These are phyloP conservation scores for Acacia pycnantha DNA, from an alignment of 331 rosid species.

Conservation along the genomic window DNA sequence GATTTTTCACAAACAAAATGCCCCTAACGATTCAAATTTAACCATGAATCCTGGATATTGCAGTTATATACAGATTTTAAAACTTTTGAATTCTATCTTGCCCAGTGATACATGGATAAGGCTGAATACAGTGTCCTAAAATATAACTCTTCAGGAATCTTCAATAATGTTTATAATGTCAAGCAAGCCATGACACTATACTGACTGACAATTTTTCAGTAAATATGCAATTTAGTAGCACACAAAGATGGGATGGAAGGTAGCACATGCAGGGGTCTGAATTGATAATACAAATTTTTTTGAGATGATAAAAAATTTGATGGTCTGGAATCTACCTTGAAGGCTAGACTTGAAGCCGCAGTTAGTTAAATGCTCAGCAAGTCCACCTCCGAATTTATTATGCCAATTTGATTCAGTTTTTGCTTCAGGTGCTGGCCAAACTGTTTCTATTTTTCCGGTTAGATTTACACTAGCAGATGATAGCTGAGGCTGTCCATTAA, in stretches of 20 bases:
- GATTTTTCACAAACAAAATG: neutral
- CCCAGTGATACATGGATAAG: neutral
- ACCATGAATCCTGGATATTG: too few species aligned
- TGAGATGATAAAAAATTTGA: too few species aligned
- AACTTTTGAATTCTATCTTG: neutral
- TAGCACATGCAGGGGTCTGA: too few species aligned
- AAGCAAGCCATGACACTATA: too few species aligned
- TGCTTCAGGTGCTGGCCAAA: conserved; percentile 87
- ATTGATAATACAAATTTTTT: too few species aligned
- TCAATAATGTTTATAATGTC: too few species aligned
- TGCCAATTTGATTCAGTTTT: conserved; percentile 72
- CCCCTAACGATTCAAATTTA: too few species aligned
- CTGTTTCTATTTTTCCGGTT: conserved; percentile 84
- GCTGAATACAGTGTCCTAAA: neutral
- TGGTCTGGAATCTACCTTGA: conserved; percentile 56
- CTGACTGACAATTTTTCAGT: neutral
- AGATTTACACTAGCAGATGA: conserved; percentile 88
- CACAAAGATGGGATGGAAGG: too few species aligned
- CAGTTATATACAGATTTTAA: too few species aligned
- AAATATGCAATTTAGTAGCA: neutral
- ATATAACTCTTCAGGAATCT: too few species aligned
- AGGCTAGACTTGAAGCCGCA: conserved; percentile 83
- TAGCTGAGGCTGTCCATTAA: conserved; percentile 74
- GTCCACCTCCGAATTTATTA: conserved; percentile 76
- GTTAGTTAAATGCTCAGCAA: conserved; percentile 83